Evolutionary conservation across 2,329 filamentous ascomycete genomes (phyloP).

Genomic region (Aureobasidium sp.): DNA sequence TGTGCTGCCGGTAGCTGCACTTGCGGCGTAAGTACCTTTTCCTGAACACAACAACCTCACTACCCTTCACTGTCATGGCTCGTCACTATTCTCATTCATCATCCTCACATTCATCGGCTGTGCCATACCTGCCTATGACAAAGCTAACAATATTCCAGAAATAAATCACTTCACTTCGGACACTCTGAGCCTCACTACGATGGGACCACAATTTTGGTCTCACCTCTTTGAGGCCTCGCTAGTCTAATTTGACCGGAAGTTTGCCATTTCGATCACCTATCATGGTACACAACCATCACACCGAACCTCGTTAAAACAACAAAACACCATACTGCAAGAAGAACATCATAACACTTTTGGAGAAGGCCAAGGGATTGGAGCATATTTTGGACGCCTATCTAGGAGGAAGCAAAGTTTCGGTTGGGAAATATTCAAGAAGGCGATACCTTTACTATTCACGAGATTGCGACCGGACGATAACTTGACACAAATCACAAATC

Average conservation of each 20-base stretch:
- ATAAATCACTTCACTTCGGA: background rate
- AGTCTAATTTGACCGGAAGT: background rate
- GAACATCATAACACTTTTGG: background rate
- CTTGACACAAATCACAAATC: too few relatives aligned
- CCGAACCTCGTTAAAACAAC: too few relatives aligned
- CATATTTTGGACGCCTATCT: background rate
- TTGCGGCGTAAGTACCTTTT: conserved; percentile 14
- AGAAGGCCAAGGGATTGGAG: background rate
- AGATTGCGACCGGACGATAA: too few relatives aligned
- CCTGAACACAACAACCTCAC: background rate
- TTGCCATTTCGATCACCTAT: background rate
- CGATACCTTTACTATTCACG: too few relatives aligned
- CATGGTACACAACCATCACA: background rate
- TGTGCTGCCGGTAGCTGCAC: conserved; percentile 21
- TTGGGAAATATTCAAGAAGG: too few relatives aligned
- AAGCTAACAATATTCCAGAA: background rate
- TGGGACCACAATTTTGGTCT: background rate
- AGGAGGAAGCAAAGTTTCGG: too few relatives aligned
- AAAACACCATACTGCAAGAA: background rate
- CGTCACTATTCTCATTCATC: too few relatives aligned
- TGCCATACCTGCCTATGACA: background rate
- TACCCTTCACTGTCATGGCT: background rate
- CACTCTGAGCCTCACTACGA: background rate
- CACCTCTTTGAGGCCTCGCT: background rate
- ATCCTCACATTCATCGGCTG: background rate